Conservation (phyloP, 2,329 filamentous ascomycete genomes). For the Penicillium sp. region DNA sequence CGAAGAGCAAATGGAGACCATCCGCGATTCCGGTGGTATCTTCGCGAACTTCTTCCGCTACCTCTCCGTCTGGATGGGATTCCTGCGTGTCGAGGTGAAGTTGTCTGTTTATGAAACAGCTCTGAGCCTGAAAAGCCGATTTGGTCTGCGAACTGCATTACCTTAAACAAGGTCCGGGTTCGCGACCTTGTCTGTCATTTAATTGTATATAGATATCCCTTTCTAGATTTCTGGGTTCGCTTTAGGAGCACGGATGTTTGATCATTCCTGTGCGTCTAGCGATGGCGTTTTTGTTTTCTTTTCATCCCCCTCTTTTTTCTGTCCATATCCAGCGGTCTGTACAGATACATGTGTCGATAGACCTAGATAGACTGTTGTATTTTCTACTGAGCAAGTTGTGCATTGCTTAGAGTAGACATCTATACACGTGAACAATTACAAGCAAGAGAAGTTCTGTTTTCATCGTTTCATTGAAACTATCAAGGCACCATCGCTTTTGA, state of each 20-base stretch:
- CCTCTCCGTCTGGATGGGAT: slow-evolving; percentile 54
- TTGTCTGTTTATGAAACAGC: slow-evolving; percentile 60
- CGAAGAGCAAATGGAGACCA: slow-evolving; percentile 58
- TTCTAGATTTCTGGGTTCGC: background rate
- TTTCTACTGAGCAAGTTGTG: background rate
- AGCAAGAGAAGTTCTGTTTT: slow-evolving; percentile 13
- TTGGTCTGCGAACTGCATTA: slow-evolving; percentile 42
- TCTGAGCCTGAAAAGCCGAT: slow-evolving; percentile 51
- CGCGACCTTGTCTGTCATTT: background rate
- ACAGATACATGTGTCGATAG: slow-evolving; percentile 20
- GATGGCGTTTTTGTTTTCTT: slow-evolving; percentile 22
- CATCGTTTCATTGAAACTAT: slow-evolving; percentile 28
- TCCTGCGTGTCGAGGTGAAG: slow-evolving; percentile 59
- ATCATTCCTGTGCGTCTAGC: slow-evolving; percentile 31
- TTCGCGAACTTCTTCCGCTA: slow-evolving; percentile 55
- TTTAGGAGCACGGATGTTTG: slow-evolving; percentile 22
- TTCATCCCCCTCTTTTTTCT: slow-evolving; percentile 1
- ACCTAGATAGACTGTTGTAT: slow-evolving; percentile 6
- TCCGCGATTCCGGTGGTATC: slow-evolving; percentile 50
- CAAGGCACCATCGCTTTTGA: slow-evolving; percentile 21
- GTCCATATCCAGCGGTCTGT: slow-evolving; percentile 5
- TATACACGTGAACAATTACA: background rate
- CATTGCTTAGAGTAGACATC: background rate
- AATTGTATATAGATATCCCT: slow-evolving; percentile 19
- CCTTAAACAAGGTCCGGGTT: background rate